Conservation (phyloP, 371 early-diverging fungal genomes). For the Lichtheimia hyalospora region DNA sequence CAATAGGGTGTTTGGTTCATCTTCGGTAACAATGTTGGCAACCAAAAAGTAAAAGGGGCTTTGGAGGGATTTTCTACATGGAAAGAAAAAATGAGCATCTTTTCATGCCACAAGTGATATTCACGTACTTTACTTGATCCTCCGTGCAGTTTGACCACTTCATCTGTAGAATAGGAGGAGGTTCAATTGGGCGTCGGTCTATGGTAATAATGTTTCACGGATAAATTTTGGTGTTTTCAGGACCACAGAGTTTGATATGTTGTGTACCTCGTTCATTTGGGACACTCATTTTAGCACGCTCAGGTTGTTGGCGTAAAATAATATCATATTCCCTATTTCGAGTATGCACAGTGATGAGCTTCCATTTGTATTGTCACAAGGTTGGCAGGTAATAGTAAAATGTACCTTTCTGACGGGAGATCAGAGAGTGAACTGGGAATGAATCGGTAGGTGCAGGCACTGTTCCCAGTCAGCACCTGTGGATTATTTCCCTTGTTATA, state of each 20-base stretch:
- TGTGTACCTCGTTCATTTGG: constrained; percentile 39
- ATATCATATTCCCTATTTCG: constrained; percentile 23
- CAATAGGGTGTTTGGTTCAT: constrained; percentile 12
- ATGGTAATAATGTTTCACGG: background rate
- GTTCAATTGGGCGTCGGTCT: constrained; percentile 49
- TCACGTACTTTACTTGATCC: constrained; percentile 39
- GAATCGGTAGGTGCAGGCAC: constrained; percentile 44
- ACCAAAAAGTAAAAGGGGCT: constrained; percentile 50
- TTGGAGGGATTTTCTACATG: constrained; percentile 44
- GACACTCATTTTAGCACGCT: constrained; percentile 34
- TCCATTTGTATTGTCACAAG: background rate
- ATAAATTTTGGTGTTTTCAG: background rate
- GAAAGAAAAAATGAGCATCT: constrained; percentile 1
- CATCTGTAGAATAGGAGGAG: constrained; percentile 48
- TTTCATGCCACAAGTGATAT: constrained; percentile 5
- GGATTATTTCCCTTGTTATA: background rate
- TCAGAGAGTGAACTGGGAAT: constrained; percentile 35
- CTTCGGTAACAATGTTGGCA: constrained; percentile 32
- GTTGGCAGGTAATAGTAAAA: background rate
- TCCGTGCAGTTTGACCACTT: constrained; percentile 29
- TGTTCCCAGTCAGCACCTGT: constrained; percentile 3
- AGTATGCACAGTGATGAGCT: background rate
- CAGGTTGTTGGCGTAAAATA: constrained; percentile 30
- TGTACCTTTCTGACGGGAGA: constrained; percentile 34
- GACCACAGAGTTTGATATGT: background rate